These are phyloP conservation scores for Emiliania huxleyi DNA, from an alignment of 78 protist species.

Conservation along the genomic window DNA sequence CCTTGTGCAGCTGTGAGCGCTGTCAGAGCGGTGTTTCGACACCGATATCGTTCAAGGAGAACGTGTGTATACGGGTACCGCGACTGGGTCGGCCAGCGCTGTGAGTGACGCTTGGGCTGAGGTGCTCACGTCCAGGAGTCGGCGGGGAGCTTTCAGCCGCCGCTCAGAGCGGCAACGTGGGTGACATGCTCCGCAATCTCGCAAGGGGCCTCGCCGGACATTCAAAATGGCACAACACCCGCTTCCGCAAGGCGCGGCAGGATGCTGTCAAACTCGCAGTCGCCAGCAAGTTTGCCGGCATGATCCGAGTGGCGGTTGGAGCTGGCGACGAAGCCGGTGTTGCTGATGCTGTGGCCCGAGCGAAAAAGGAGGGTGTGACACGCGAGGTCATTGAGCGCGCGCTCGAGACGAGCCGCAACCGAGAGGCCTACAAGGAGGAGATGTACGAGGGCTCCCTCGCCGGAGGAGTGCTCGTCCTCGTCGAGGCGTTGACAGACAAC, in stretches of 20 bases:
- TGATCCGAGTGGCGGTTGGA: background rate
- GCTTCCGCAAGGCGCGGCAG: background rate
- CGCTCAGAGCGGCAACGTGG: too few relatives aligned
- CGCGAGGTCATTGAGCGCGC: background rate
- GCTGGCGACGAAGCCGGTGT: background rate
- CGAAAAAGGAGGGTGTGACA: background rate
- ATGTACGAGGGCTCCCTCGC: background rate
- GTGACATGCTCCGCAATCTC: too few relatives aligned
- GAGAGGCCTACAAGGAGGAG: background rate
- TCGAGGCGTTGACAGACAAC: background rate
- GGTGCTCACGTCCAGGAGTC: too few relatives aligned
- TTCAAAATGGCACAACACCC: background rate
- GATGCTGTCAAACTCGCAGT: background rate
- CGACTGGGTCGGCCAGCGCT: too few relatives aligned
- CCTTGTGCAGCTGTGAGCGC: too few relatives aligned
- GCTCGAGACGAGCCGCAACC: background rate
- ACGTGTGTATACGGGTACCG: too few relatives aligned
- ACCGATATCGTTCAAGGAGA: too few relatives aligned
- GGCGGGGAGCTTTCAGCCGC: too few relatives aligned
- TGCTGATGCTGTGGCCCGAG: background rate
- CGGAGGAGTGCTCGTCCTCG: background rate
- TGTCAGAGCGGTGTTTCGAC: too few relatives aligned
- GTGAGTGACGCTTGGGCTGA: too few relatives aligned
- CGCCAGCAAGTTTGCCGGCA: background rate
- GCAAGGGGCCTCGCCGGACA: background rate